phyloP scores from a whole-genome alignment of 352 stramenopile genomes.

The Pythium rhizo-oryzae region DNA sequence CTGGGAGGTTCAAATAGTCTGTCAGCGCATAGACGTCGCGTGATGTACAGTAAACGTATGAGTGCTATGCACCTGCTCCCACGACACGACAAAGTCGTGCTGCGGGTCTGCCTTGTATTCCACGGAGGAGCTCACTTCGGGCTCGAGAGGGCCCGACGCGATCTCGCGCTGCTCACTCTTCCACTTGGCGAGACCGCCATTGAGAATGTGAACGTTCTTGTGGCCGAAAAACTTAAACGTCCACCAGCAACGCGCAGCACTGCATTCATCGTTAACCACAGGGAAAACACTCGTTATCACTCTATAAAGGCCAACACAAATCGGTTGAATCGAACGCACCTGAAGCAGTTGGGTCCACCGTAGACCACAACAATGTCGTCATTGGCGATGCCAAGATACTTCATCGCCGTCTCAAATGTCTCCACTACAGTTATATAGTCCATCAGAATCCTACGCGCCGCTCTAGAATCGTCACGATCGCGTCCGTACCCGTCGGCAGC shows the following conservation, averaged over 20 bases:
- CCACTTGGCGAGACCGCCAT: constrained; percentile 79
- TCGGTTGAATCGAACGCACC: constrained; percentile 35
- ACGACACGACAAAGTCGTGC: constrained; percentile 52
- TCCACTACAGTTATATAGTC: constrained; percentile 31
- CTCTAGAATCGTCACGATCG: not conserved
- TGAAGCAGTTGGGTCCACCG: constrained; percentile 80
- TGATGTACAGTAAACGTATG: no score
- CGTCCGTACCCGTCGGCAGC: constrained; percentile 52
- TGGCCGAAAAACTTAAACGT: constrained; percentile 92
- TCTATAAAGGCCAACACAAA: no score
- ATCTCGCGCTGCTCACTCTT: constrained; percentile 58
- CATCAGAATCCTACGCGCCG: not conserved
- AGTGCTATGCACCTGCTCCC: constrained; percentile 43
- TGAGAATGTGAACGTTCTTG: constrained; percentile 85
- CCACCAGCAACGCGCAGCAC: constrained; percentile 83
- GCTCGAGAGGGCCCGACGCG: constrained; percentile 35
- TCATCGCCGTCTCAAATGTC: constrained; percentile 71
- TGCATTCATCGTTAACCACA: constrained; percentile 21
- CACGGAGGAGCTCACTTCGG: constrained; percentile 27
- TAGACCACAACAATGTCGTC: constrained; percentile 83
- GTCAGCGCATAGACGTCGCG: no score
- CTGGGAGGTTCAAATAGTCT: constrained; percentile 11
- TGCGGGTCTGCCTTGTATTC: constrained; percentile 56
- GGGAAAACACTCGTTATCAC: no score
- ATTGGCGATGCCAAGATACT: constrained; percentile 66